These are phyloP conservation scores for Betula pendula DNA, from an alignment of 306 rosid species.

Conservation along the genomic window DNA sequence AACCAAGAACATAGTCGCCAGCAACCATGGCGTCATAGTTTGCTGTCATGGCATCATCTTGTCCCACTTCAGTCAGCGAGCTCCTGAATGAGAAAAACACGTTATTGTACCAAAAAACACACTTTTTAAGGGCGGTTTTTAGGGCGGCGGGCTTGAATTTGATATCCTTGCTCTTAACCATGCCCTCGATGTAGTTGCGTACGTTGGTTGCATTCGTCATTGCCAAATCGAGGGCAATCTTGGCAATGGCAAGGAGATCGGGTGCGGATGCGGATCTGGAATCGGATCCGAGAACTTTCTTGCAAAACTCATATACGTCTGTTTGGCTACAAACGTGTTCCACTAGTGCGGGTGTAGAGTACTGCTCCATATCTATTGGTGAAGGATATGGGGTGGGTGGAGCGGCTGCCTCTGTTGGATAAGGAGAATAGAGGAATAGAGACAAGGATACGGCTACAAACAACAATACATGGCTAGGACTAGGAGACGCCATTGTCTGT, in stretches of 20 bases:
- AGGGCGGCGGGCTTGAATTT: not conserved
- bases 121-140: not conserved
- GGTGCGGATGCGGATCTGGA: not conserved
- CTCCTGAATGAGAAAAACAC: constrained; percentile 19
- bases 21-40: constrained; percentile 26
- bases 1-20: not conserved
- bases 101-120: constrained; percentile 13
- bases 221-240: not conserved
- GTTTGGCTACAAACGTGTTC: constrained; percentile 5
- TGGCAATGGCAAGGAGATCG: not conserved
- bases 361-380: not conserved
- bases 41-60: constrained; percentile 24
- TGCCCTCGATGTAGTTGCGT: not conserved
- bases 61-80: not conserved
- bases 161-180: not conserved
- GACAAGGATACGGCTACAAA: not conserved
- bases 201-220: not conserved
- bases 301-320: constrained; percentile 18
- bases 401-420: not conserved
- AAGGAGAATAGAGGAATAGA: not conserved
- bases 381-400: not conserved
- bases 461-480: not conserved
- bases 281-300: not conserved
- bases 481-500: too few species aligned
- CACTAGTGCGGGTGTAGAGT: not conserved